Percentiles rank a stretch among this genome's conserved stretches.
Conservation (phyloP, 2,329 filamentous ascomycete genomes). For the Trichoderma sp. region DNA sequence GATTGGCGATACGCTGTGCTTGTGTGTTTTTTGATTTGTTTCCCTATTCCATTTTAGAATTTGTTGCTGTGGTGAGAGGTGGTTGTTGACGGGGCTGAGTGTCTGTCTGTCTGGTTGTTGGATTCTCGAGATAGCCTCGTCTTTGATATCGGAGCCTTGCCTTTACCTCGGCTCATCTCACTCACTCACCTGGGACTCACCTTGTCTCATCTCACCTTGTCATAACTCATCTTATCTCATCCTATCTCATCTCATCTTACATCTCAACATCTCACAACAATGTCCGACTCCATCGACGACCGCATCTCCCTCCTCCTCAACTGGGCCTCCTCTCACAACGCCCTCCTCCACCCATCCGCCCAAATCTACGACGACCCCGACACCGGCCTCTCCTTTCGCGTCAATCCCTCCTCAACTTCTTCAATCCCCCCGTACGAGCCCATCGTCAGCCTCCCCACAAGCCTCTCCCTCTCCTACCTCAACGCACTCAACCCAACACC, state of each 20-base stretch:
- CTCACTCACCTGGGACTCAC: neutral
- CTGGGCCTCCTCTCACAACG: constrained; percentile 52
- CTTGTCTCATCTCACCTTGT: neutral
- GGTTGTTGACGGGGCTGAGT: neutral
- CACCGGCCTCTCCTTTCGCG: constrained; percentile 58
- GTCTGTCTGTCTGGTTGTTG: neutral
- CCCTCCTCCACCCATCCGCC: constrained; percentile 51
- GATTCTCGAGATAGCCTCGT: neutral
- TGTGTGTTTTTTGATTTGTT: neutral
- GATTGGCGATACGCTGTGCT: neutral
- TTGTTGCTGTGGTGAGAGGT: neutral
- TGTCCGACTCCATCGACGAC: constrained; percentile 18
- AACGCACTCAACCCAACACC: constrained; percentile 45
- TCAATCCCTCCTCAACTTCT: constrained; percentile 37
- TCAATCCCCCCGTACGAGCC: constrained; percentile 41
- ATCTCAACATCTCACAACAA: neutral
- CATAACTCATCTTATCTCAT: neutral
- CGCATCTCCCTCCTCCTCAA: constrained; percentile 41
- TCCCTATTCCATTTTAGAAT: neutral
- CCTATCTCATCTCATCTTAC: neutral
- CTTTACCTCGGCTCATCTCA: neutral
- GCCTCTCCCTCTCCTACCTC: constrained; percentile 59
- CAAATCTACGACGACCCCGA: constrained; percentile 53
- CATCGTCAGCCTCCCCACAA: constrained; percentile 55
- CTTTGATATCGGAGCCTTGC: neutral